Evolutionary conservation across 192 early-diverging fungal species (phyloP), one percentile per base, ranked within the genome.

Genomic region (Gaertneriomyces sp.): DNA sequence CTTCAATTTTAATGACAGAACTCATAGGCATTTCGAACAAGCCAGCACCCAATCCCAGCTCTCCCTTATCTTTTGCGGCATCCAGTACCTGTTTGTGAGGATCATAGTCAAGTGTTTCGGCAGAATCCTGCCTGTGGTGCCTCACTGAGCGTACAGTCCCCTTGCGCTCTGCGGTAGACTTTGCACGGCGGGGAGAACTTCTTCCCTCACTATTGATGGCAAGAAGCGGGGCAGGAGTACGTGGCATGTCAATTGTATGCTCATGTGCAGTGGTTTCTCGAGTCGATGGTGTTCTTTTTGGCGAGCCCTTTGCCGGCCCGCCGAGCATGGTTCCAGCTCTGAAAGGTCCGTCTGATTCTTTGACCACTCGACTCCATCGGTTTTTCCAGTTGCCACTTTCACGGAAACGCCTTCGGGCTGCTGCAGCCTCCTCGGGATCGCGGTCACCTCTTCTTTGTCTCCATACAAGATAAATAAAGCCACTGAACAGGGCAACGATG

Each of bases 381-480:
- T 58, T 68, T 52, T 68, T 68, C 66, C 66, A 68, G 46, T 68
- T 68, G n/a, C 58, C 66, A 38, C 44, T 60, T 39, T 68, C 66
- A 12, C 58, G 66, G 20, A 68, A 60, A 9, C 66, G 56, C n/a
- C 20, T 57, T 25, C 14, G 53, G 6, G 56, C 56, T 1, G 44
- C 53, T 17, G 14, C 14, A 14, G 45, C 58, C 17, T 55, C 53
- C 8, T 25, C 57, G 1, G 57, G 55, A 19, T 20, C 46, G 14
- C 66, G 19, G 20, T 45, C 19, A 58, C 66, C 66, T n/a, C 56
- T 56, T 25, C 20, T 12, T 9, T 58, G 66, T 6, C 66, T 44
- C 66, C 66, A 68, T 38, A 68, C 33, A 38, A 68, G 66, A 45
- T 60, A 68, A 10, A 14, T 58, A 55, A 68, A 68, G n/a, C 40